phyloP scores from a whole-genome alignment of 768 basidiomycete genomes.

The Mycena rebaudengoi region DNA sequence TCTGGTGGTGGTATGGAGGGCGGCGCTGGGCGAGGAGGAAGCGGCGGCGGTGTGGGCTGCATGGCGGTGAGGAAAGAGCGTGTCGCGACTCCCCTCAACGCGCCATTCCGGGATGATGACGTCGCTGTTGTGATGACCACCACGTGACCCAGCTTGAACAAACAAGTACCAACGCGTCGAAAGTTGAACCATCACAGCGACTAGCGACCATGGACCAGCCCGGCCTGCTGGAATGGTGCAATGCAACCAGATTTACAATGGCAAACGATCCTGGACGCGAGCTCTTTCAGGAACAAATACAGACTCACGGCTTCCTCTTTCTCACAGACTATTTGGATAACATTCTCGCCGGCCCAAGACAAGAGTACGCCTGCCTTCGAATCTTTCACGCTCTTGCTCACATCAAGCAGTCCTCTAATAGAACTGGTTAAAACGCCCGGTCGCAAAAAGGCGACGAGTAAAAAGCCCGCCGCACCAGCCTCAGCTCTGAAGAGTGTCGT shows the following conservation, averaged over 20 bases:
- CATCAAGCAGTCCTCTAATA: conserved; percentile 64
- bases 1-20: conserved; percentile 4
- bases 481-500: conserved; percentile 56
- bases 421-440: conserved; percentile 88
- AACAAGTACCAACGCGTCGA: conserved; percentile 22
- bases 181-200: conserved; percentile 18
- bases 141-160: conserved; percentile 16
- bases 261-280: conserved; percentile 76
- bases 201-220: conserved; percentile 46
- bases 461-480: conserved; percentile 53
- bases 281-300: conserved; percentile 76
- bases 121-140: background rate
- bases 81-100: background rate
- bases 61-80: background rate
- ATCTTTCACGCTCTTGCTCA: background rate
- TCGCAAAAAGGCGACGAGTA: conserved; percentile 66
- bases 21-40: background rate
- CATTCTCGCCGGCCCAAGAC: conserved; percentile 70
- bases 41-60: background rate
- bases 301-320: conserved; percentile 80
- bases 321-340: conserved; percentile 81
- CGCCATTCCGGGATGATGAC: conserved; percentile 14
- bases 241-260: conserved; percentile 73
- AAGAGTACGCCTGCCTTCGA: conserved; percentile 58
- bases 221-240: conserved; percentile 76